Conservation (phyloP, 257 asterid species). For the Knoxia roxburghii region DNA sequence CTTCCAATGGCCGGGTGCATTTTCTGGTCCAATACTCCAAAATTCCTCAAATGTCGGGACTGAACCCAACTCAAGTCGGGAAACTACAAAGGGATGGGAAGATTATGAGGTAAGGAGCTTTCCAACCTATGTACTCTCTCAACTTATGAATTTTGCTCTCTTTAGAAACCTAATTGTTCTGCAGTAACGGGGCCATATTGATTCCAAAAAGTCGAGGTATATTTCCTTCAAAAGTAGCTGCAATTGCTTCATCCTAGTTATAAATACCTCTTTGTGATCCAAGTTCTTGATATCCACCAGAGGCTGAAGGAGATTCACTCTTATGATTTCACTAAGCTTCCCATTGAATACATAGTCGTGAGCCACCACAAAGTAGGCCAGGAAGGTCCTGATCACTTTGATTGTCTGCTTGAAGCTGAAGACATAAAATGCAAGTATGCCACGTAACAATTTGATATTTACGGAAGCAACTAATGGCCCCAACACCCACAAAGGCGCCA, state of each 20-base stretch:
- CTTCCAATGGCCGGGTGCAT: too few relatives aligned
- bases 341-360: constrained; percentile 35
- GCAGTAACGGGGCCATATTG: constrained; percentile 73
- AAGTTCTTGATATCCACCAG: constrained; percentile 35
- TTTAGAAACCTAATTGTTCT: constrained; percentile 65
- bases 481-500: constrained; percentile 71
- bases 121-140: constrained; percentile 8
- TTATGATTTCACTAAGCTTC: constrained; percentile 46
- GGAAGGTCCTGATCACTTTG: constrained; percentile 47
- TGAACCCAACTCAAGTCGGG: too few relatives aligned
- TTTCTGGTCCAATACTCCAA: too few relatives aligned
- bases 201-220: constrained; percentile 57
- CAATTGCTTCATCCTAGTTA: constrained; percentile 42
- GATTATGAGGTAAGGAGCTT: too few relatives aligned
- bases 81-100: too few relatives aligned
- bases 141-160: constrained; percentile 56
- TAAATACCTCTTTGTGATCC: constrained; percentile 36
- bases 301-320: constrained; percentile 36
- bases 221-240: constrained; percentile 44
- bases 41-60: too few relatives aligned
- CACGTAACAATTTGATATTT: constrained; percentile 48
- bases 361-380: constrained; percentile 30
- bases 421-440: constrained; percentile 48
- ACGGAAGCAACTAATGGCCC: constrained; percentile 69
- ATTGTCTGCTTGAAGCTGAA: constrained; percentile 58